Evolutionary conservation across 371 early-diverging fungal species (phyloP).

Genomic region (Mortierella sp.): DNA sequence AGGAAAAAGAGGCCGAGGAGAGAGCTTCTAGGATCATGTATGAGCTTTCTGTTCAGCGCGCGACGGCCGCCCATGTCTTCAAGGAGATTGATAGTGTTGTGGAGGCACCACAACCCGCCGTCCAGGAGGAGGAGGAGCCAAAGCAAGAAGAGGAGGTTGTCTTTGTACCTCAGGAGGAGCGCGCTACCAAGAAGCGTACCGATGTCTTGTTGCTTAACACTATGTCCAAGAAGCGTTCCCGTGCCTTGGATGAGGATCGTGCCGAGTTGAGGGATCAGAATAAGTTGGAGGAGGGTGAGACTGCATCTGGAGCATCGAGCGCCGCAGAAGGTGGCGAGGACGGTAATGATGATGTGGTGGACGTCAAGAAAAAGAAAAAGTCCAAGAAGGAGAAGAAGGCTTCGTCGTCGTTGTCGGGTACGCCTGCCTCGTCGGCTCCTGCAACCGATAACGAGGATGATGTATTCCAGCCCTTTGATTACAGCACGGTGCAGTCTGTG

Average conservation of each 20-base stretch:
- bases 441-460: conserved; percentile 25
- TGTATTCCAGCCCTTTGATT: conserved; percentile 48
- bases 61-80: conserved; percentile 20
- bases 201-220: conserved; percentile 57
- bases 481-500: conserved; percentile 45
- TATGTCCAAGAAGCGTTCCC: conserved; percentile 49
- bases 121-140: background rate
- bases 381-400: conserved; percentile 24
- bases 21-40: conserved; percentile 57
- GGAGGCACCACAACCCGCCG: conserved; percentile 19
- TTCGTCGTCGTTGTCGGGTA: conserved; percentile 3
- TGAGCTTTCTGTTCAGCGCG: conserved; percentile 43
- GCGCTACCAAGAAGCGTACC: conserved; percentile 59
- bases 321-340: conserved; percentile 17
- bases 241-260: conserved; percentile 36
- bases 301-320: conserved; percentile 13
- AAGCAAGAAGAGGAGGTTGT: conserved; percentile 48
- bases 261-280: conserved; percentile 30
- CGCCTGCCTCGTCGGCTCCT: conserved; percentile 28
- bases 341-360: conserved; percentile 7
- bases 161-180: conserved; percentile 47
- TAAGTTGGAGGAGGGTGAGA: background rate
- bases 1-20: conserved; percentile 28
- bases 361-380: conserved; percentile 29
- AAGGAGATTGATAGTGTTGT: conserved; percentile 28